Evolutionary conservation across 768 basidiomycete species (phyloP), one percentile per base, ranked within the genome.

Genomic region (Hemileccinum rubropunctum): DNA sequence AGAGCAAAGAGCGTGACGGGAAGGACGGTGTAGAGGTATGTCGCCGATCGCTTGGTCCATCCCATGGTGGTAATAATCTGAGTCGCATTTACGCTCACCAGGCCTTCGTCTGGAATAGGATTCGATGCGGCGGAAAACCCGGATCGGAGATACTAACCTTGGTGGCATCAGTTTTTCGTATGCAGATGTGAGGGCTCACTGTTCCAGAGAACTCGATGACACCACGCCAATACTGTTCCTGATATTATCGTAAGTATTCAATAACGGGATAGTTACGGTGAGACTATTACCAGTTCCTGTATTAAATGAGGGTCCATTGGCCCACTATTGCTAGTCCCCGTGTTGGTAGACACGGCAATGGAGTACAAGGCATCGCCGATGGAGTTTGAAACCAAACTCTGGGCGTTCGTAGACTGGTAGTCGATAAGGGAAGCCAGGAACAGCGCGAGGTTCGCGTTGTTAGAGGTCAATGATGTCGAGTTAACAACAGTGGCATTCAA

Each of bases 351-450:
- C 15, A 26, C 17, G 18, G 26, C 17, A 12, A 57, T 45, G 0
- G 61, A 48, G 32, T 54, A 58, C 12, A 63, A 17, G 15, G 55
- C 55, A 36, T 62, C 61, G 2, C 58, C 61, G 10, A 63, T 49
- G 0, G 53, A 11, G 14, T 62, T 62, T 1, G 50, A 30, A 6
- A 37, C 34, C 38, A 60, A 33, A 6, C 58, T 39, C 18, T 63
- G 61, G 6, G 58, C 28, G 4, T 34, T 53, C 26, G 18, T 35
- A 7, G 47, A 28, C 11, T 57, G 58, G 21, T 51, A 45, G 12
- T 43, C 35, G 10, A 37, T 32, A 13, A 37, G n/a, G 6, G 35
- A 36, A 18, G 39, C 39, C 39, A 47, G n/a, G n/a, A 33, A 47
- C 30, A 40, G 14, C 14, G 39, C 7, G 8, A 47, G 38, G 32